Evolutionary conservation across 2,329 filamentous ascomycete genomes (phyloP), one percentile per base, ranked within the genome.

Genomic region (Pyricularia sp.): DNA sequence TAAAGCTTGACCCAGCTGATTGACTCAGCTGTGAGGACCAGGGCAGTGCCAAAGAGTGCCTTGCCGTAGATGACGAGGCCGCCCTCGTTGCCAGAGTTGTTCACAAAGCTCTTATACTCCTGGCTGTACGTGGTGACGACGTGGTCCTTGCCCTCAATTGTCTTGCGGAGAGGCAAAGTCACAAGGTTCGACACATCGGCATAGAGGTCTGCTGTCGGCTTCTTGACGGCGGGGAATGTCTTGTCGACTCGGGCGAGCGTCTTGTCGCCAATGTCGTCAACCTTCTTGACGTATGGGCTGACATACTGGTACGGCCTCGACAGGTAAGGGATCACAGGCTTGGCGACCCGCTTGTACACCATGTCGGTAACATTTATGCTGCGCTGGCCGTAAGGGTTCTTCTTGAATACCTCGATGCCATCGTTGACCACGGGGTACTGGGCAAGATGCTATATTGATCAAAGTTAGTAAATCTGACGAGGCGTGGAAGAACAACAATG

Each of bases 401-500:
- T 80, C 78, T 92, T 90, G 83, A 96, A 88, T 73, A 85, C 87
- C 67, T 84, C 79, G 76, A 96, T 85, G 72, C 87, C 80, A 76
- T 96, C 91, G 73, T 85, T 85, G 73, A 97, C 84, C 69, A 96
- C 77, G 55, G 93, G 93, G 78, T 96, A 96, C 69, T 88, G 88
- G 70, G 87, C 82, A 68, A 97, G 82, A 74, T 97, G 93, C 91
- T 96, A 70, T 55, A 44, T 67, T 71, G 26, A 68, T 62, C 40
- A 63, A 60, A 65, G 57, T 30, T 24, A 33, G 19, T 19, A 26
- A 10, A 6, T 7, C 33, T 40, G 13, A 3, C 3, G 31, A 33
- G 9, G 31, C 8, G 31, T 33, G 31, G 9, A 31, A 33, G 9
- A 33, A 8, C 9, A 10, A 12, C 8, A 33, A 33, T 12, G 31